phyloP scores from a whole-genome alignment of 208 protist genomes.

The Acanthamoeba quina region DNA sequence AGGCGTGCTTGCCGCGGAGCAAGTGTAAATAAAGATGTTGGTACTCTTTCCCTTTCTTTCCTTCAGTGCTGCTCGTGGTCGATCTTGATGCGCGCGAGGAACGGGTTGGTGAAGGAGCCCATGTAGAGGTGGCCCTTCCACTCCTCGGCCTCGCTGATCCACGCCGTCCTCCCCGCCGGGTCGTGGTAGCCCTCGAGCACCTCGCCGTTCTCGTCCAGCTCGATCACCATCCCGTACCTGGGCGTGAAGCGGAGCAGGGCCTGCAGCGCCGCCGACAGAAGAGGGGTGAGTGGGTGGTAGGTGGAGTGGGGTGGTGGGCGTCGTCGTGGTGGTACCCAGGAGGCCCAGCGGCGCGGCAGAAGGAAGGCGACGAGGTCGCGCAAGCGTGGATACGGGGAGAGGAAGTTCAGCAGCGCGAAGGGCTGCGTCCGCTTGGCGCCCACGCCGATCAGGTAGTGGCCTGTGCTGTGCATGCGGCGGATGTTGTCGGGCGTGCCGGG shows the following conservation, averaged over 20 bases:
- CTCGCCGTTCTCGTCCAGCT: constrained; percentile 20
- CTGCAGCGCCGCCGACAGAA: not conserved
- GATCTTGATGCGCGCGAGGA: constrained; percentile 15
- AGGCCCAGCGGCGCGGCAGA: not conserved
- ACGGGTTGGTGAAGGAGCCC: constrained; percentile 60
- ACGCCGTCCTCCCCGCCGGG: constrained; percentile 29
- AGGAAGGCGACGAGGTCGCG: not conserved
- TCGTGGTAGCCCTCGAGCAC: constrained; percentile 54
- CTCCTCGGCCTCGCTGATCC: constrained; percentile 57
- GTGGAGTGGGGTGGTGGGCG: too few relatives aligned
- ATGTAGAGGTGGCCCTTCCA: constrained; percentile 50
- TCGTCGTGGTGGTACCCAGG: not conserved
- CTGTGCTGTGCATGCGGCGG: not conserved
- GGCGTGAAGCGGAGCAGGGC: not conserved
- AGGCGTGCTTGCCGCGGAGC: too few relatives aligned
- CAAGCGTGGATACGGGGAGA: not conserved
- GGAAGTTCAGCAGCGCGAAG: constrained; percentile 12
- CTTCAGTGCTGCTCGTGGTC: not conserved
- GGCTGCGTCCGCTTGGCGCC: constrained; percentile 27
- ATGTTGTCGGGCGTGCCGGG: constrained; percentile 60
- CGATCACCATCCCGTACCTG: constrained; percentile 48
- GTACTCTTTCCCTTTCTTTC: too few relatives aligned
- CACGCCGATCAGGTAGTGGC: constrained; percentile 42
- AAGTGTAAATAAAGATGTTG: too few relatives aligned
- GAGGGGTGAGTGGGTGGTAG: too few relatives aligned